A percentile compares a stretch with the other conserved stretches of the same genome.
These are phyloP conservation scores for Dactylellina haptotyla DNA, from an alignment of 2,329 filamentous ascomycete species.

Conservation along the genomic window DNA sequence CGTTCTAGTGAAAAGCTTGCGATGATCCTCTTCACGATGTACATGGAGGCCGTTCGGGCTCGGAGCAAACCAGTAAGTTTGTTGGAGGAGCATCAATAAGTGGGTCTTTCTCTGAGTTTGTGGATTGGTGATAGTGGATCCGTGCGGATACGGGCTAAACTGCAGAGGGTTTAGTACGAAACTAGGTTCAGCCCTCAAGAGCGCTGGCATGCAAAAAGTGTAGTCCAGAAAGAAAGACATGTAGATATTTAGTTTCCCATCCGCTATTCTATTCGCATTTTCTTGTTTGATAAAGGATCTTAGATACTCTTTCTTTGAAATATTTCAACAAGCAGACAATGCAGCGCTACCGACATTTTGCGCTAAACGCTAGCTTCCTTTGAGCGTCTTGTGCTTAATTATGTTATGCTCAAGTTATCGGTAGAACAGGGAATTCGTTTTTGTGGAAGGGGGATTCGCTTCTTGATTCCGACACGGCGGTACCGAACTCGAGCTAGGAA, in stretches of 20 bases:
- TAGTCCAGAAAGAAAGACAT: not conserved
- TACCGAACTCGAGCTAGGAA: conserved; percentile 1
- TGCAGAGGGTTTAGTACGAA: conserved; percentile 2
- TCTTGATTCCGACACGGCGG: conserved; percentile 25
- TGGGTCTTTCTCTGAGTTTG: conserved; percentile 4
- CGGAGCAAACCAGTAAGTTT: not conserved
- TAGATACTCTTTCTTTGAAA: not conserved
- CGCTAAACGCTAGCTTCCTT: not conserved
- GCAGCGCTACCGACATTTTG: not conserved
- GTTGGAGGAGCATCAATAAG: conserved; percentile 1
- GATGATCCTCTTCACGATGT: too few species aligned
- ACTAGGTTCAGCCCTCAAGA: not conserved
- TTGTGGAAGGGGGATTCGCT: conserved; percentile 6
- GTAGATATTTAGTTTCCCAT: conserved; percentile 23
- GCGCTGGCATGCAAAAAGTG: not conserved
- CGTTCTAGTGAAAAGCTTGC: too few species aligned
- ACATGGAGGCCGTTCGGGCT: conserved; percentile 1
- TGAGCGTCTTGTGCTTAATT: not conserved
- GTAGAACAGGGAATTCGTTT: conserved; percentile 3
- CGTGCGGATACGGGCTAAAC: conserved; percentile 14
- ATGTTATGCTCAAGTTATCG: not conserved
- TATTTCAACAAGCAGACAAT: not conserved
- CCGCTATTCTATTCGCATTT: not conserved
- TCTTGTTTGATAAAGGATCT: not conserved
- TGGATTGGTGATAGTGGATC: conserved; percentile 12